Base-by-base conservation (phyloP, 2,329 filamentous ascomycete genomes). In the Cladosporium halotolerans region DNA sequence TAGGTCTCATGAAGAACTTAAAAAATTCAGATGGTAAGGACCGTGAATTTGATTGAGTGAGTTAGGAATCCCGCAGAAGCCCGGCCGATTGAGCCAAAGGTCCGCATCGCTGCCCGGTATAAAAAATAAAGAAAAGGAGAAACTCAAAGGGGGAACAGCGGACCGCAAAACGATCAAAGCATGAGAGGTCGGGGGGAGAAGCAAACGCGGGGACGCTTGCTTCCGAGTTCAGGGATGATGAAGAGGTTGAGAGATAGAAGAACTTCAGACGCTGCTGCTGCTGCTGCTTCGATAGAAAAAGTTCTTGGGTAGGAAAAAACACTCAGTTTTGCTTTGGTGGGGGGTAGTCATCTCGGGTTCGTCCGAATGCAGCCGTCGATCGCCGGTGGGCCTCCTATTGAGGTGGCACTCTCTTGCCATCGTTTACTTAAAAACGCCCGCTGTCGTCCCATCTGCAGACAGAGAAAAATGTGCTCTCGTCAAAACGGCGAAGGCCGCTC, bases 321-420 rank as follows among this genome's bases (percentile, higher is more conserved):
- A 51, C 48, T 51, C 48, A 40, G 44, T 51, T 51, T 51, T 51
- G 48, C 48, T 51, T 43, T 40, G 34, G 16, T 23, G 40, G 46
- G 48, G 48, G 48, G 48, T 51, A 51, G 48, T 51, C 48, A 51
- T 51, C 48, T 51, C 48, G 48, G 48, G 40, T 39, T 51, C 48
- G 44, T 51, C 48, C 48, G 48, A 51, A 51, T 44, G 48, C 48
- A 51, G 48, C 47, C 39, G 31, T 51, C 40, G 36, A 14, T 14
- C n/a, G 44, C 48, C 48, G 33, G 43, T 40, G 48, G 48, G 13
- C 48, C 48, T 51, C 48, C 48, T 51, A 39, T 11, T 44, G 40
- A 51, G 48, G 39, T 51, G 36, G 18, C 44, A 34, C 47, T 38
- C 47, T 34, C 42, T 40, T 43, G 48, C 48, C 48, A 32, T 51